Base-by-base conservation (phyloP, 768 basidiomycete species). In the Termitomyces sp. region DNA sequence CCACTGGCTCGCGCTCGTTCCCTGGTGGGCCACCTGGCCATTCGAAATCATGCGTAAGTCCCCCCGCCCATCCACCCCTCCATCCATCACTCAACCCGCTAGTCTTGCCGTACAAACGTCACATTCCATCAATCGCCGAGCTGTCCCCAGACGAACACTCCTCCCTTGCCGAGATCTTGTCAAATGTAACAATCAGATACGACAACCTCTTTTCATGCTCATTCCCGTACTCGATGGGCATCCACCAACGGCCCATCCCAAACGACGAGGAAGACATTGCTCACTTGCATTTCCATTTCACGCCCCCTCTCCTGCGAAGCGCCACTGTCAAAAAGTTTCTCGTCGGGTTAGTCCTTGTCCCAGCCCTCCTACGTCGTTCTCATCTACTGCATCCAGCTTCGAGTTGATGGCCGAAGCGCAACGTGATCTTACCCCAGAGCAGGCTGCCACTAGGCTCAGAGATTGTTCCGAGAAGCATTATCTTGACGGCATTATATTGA, bases 21-120 rank as follows among this genome's bases (percentile, higher is more conserved):
- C 94, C 2, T 96, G 92, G 87, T 97, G 94, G 94, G 94, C 94
- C 6, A 82, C 83, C 33, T 97, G 94, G 94, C 94, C 94, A 0
- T 97, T 86, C 67, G 94, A 97, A 69, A 77, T 87, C 18, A 72
- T 95, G 64, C 68, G 90, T 88, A 63, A 64, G 78, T 72, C n/a
- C 33, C 5, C 16, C 10, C 24, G 26, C 32, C 22, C 5, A 46
- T 8, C 47, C 7, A 20, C 14, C 43, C 38, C 33, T 8, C 22
- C 57, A 44, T 2, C 26, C 26, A 26, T 4, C 56, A 44, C 44
- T n/a, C n/a, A n/a, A n/a, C 45, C 41, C 18, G 11, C 38, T 60
- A 92, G 90, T 93, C 51, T 73, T 93, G 32, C 90, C 91, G 0
- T 83, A 87, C 72, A 81, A 79, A 59, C 79, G 93, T 3, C 94